Conservation (phyloP, 345 rosid species). For the Eucalyptus polyanthemos region DNA sequence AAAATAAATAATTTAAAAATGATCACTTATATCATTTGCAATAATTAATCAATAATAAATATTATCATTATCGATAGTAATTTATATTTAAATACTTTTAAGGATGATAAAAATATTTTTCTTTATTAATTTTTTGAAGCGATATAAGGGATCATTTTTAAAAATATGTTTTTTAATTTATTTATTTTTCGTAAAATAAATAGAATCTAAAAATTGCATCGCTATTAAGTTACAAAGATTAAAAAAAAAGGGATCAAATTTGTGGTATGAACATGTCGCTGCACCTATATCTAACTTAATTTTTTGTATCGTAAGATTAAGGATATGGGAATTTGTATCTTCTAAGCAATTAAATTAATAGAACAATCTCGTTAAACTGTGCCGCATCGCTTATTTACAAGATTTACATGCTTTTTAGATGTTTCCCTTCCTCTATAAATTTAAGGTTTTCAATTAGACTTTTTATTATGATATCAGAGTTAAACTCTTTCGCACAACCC, state of each 20-base stretch:
- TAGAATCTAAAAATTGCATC: not conserved
- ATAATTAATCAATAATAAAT: not conserved
- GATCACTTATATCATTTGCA: not conserved
- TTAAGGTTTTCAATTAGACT: not conserved
- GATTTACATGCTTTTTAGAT: not conserved
- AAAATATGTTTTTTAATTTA: rapidly evolving
- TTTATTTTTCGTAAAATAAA: not conserved
- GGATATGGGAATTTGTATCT: not conserved
- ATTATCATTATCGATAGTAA: not conserved
- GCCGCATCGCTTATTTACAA: not conserved
- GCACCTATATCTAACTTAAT: not conserved
- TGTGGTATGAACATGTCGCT: not conserved
- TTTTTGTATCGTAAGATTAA: not conserved
- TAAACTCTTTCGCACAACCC: rapidly evolving
- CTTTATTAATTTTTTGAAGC: not conserved
- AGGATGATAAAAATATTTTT: not conserved
- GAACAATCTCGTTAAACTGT: not conserved
- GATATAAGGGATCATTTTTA: not conserved
- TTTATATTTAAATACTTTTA: not conserved
- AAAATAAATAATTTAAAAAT: not conserved
- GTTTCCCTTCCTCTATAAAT: not conserved
- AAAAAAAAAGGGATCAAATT: not conserved
- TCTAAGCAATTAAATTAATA: not conserved
- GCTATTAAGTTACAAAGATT: not conserved
- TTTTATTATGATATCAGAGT: not conserved